Percentiles rank a stretch among this genome's conserved stretches.
phyloP scores from a whole-genome alignment of 208 protist species.

The Trypanosoma boissoni region DNA sequence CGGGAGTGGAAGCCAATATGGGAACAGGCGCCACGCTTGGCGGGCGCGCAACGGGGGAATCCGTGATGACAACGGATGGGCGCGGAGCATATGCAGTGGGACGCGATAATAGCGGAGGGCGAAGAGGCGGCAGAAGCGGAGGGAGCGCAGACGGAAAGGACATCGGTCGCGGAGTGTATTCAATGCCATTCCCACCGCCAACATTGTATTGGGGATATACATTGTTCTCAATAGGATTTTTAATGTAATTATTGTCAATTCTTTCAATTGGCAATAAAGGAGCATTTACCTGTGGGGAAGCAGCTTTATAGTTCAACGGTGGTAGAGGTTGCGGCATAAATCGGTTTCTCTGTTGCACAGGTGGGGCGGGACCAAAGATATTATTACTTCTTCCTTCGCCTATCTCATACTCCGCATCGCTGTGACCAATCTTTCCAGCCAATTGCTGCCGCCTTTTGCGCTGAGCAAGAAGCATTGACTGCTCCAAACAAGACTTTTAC shows the following conservation, averaged over 20 bases:
- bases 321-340: no score
- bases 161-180: neutral
- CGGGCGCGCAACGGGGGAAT: neutral
- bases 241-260: no score
- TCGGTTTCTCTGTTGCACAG: neutral
- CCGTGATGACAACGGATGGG: conserved; percentile 7
- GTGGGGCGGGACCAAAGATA: neutral
- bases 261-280: no score
- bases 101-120: neutral
- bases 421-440: conserved; percentile 81
- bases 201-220: neutral
- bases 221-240: no score
- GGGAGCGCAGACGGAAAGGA: conserved; percentile 7
- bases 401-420: conserved; percentile 71
- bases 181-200: neutral
- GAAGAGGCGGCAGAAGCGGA: neutral
- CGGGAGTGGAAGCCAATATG: no score
- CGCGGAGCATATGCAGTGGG: conserved; percentile 7
- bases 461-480: conserved; percentile 54
- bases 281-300: no score
- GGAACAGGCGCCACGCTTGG: no score
- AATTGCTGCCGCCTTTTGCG: conserved; percentile 60
- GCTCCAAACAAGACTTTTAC: no score
- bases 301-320: no score
- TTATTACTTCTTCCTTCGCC: conserved; percentile 11